phyloP scores from a whole-genome alignment of 495 filamentous ascomycete species.

The Aeminium ludgeri region DNA sequence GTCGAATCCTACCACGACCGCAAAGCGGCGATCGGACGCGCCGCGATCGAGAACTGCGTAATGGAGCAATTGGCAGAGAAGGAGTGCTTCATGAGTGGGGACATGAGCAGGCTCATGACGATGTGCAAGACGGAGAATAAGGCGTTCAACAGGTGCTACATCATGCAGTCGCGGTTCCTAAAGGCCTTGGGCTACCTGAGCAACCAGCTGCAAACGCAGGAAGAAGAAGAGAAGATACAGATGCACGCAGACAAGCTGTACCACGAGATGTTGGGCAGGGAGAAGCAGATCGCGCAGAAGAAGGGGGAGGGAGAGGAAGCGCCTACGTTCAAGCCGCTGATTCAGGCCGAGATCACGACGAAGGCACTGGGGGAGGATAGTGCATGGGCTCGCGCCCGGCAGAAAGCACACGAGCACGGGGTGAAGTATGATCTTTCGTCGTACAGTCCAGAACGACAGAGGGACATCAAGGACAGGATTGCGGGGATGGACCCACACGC shows the following conservation, averaged over 20 bases:
- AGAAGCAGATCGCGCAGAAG: constrained; percentile 47
- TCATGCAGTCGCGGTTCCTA: constrained; percentile 69
- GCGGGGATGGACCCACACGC: constrained; percentile 16
- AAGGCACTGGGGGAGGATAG: constrained; percentile 12
- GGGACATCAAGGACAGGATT: constrained; percentile 19
- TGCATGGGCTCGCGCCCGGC: constrained; percentile 7
- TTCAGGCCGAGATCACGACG: constrained; percentile 1
- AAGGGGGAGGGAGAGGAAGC: constrained; percentile 12
- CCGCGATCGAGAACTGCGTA: constrained; percentile 86
- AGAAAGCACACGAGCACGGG: constrained; percentile 5
- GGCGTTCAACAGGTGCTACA: constrained; percentile 64
- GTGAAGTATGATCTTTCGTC: constrained; percentile 8
- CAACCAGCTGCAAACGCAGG: constrained; percentile 40
- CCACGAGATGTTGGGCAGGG: constrained; percentile 66
- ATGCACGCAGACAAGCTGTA: constrained; percentile 87
- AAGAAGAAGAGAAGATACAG: constrained; percentile 77
- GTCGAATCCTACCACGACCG: constrained; percentile 72
- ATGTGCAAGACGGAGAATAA: constrained; percentile 59
- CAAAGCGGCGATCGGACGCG: constrained; percentile 55
- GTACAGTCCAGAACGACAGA: constrained; percentile 11
- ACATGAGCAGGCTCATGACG: constrained; percentile 39
- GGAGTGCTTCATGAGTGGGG: constrained; percentile 56
- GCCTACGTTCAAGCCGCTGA: constrained; percentile 16
- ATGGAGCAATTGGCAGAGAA: constrained; percentile 60
- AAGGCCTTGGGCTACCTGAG: constrained; percentile 81